Evolutionary conservation across 345 rosid genomes (phyloP).

Genomic region (Pugionium dolabratum): DNA sequence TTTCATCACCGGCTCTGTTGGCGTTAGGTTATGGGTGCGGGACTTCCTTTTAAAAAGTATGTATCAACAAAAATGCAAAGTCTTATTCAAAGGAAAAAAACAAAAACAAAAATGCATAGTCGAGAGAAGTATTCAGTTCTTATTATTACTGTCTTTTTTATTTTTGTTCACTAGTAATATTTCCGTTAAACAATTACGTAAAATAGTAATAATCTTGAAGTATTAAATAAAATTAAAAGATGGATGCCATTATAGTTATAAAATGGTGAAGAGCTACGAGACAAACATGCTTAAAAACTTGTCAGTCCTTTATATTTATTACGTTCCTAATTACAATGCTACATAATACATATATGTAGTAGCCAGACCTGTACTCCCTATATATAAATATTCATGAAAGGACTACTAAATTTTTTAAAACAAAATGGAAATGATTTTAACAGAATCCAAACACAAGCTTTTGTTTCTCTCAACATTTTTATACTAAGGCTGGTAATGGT

Average conservation of each 20-base stretch:
- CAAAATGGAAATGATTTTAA: not conserved
- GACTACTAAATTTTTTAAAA: no score
- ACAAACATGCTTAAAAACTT: conserved; percentile 43
- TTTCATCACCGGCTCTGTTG: no score
- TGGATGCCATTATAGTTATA: conserved; percentile 12
- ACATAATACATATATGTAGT: conserved; percentile 30
- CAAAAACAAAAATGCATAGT: not conserved
- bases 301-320: conserved; percentile 40
- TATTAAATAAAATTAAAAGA: not conserved
- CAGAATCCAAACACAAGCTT: no score
- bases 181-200: no score
- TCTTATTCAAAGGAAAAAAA: no score
- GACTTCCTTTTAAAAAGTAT: no score
- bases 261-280: conserved; percentile 37
- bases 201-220: not conserved
- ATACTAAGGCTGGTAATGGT: no score
- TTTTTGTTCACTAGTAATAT: no score
- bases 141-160: no score
- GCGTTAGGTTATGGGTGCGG: no score
- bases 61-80: no score
- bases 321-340: conserved; percentile 48
- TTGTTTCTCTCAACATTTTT: no score
- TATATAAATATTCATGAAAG: conserved; percentile 6
- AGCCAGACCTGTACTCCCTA: conserved; percentile 23
- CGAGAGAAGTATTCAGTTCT: not conserved